Conservation (phyloP, 1,284 basidiomycete species). For the Malassezia slooffiae region DNA sequence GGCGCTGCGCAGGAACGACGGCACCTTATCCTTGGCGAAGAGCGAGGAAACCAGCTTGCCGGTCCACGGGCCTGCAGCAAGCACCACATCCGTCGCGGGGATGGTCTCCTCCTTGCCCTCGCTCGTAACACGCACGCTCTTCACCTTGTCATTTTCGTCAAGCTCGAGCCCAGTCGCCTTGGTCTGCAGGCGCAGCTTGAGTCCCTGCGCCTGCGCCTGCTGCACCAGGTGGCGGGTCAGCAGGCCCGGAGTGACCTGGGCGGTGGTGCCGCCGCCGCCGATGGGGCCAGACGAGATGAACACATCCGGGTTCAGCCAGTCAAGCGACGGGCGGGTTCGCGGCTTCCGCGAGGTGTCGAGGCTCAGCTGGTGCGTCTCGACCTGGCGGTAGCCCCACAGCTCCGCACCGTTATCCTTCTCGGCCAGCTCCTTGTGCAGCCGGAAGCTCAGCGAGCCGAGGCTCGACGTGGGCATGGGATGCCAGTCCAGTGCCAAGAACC, state of each 20-base stretch:
- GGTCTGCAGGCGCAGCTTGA: conserved; percentile 47
- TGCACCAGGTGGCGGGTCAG: conserved; percentile 69
- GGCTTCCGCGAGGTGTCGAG: conserved; percentile 25
- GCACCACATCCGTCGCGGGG: conserved; percentile 52
- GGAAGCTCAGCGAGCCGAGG: conserved; percentile 65
- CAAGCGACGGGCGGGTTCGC: conserved; percentile 18
- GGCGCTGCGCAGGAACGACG: conserved; percentile 41
- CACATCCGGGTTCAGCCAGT: conserved; percentile 44
- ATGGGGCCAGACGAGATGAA: conserved; percentile 36
- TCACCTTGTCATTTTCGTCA: conserved; percentile 15
- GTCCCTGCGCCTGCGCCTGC: conserved; percentile 49
- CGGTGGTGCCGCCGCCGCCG: conserved; percentile 53
- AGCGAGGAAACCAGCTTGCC: conserved; percentile 53
- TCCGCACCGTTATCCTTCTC: conserved; percentile 58
- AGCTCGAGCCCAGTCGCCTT: conserved; percentile 29
- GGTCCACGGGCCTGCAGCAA: conserved; percentile 81
- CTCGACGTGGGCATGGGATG: conserved; percentile 49
- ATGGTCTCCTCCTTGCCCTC: conserved; percentile 11
- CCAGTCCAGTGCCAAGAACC: conserved; percentile 76
- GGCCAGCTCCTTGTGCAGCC: conserved; percentile 67
- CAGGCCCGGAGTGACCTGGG: conserved; percentile 68
- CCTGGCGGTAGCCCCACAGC: conserved; percentile 73
- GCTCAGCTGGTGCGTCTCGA: conserved; percentile 46
- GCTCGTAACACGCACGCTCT: conserved; percentile 16
- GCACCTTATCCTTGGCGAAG: conserved; percentile 47